Evolutionary conservation across 2,329 filamentous ascomycete species (phyloP), one percentile per base, ranked within the genome.

Genomic region (Endoconidiophora laricicola): DNA sequence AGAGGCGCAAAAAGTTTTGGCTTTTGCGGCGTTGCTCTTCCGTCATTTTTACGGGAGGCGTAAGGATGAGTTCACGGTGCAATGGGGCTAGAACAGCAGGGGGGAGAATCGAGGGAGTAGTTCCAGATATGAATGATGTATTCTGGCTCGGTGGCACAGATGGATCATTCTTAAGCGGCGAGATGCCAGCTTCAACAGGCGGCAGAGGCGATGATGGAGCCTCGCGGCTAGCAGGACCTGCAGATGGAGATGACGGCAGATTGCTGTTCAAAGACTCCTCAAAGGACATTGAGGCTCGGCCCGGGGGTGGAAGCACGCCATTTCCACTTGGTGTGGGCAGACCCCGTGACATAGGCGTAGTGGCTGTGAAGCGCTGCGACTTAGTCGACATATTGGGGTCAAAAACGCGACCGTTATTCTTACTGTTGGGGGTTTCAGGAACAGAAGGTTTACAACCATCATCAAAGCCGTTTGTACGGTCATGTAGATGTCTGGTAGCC

Each of bases 11-110:
- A 26, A 49, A 46, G 20, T 48, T 40, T 18, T 54, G 54, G 33
- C 49, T 51, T 36, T 47, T 26, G 54, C 52, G 52, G 16, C 52
- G 44, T 45, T 53, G 52, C 16, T 53, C 59, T 46, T 69, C 66
- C 3, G 62, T 56, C 39, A 68, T 66, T 64, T 83, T 79, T 56
- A 76, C 67, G 2, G 77, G 79, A 22, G 79, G 77, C 14, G 73
- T 76, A 46, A 78, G 60, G 52, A 78, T 76, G 55, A 74, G 71
- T 51, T 72, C 67, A 12, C 69, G 69, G 2, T 73, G 70, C 40
- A 71, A 75, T 0, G 79, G 79, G 7, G 75, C 72, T 44, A 83
- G 60, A 1, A 73, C 66, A 39, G 74, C 69, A 2, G 71, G 61
- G 0, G 78, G 78, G 4, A 78, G 78, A 2, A 81, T 63, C 22